Percentiles rank a stretch among this genome's conserved stretches.
Conservation (phyloP, 371 early-diverging fungal species). For the Aphelidium insulamus region DNA sequence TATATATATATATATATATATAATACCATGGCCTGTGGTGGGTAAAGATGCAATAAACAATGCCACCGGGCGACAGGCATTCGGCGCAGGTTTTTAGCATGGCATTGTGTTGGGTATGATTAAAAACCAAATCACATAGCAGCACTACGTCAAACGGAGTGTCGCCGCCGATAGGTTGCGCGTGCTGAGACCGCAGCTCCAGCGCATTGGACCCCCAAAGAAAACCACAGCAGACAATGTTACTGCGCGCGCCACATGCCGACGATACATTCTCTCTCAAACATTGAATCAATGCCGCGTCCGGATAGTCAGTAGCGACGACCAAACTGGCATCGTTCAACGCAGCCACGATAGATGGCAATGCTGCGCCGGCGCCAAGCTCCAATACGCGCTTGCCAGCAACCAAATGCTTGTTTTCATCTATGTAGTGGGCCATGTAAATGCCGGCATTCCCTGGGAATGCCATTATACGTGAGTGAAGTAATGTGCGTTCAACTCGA, state of each 20-base stretch:
- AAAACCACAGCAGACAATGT: conserved; percentile 28
- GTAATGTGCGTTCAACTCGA: too few relatives aligned
- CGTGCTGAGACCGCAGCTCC: conserved; percentile 18
- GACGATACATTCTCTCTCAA: not conserved
- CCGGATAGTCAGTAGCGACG: conserved; percentile 77
- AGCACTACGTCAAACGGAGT: conserved; percentile 50
- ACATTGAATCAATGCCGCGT: conserved; percentile 33
- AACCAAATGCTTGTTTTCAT: conserved; percentile 28
- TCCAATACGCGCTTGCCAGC: conserved; percentile 48
- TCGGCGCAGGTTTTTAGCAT: conserved; percentile 39
- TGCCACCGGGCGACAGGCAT: conserved; percentile 30
- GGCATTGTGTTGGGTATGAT: conserved; percentile 55
- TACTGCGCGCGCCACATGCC: conserved; percentile 8
- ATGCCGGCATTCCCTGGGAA: conserved; percentile 86
- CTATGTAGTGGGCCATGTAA: conserved; percentile 52
- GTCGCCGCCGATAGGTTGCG: conserved; percentile 3
- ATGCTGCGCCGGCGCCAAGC: conserved; percentile 71
- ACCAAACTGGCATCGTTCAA: conserved; percentile 49
- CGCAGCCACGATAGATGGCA: conserved; percentile 57
- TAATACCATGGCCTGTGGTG: conserved; percentile 33
- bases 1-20: not conserved
- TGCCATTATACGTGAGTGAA: too few relatives aligned
- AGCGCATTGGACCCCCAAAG: conserved; percentile 59
- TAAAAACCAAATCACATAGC: conserved; percentile 73
- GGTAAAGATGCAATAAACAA: conserved; percentile 35